Conservation (phyloP, 495 filamentous ascomycete genomes). For the Penicillium pulvis region DNA sequence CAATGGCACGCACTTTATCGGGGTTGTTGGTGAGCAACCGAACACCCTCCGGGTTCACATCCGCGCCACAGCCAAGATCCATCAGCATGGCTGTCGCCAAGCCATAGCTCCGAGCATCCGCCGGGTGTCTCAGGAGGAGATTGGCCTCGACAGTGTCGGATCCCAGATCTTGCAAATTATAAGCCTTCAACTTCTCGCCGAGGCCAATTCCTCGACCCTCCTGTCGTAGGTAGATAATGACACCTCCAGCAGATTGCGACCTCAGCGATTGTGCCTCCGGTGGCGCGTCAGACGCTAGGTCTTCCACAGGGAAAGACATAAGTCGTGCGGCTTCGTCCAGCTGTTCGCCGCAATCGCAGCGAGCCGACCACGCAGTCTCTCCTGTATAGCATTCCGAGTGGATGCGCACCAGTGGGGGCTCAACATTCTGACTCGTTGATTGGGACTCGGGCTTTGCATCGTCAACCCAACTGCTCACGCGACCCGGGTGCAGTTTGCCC, state of each 20-base stretch:
- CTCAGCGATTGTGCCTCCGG: slow-evolving; percentile 42
- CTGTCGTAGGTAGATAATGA: slow-evolving; percentile 93
- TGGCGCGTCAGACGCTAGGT: slow-evolving; percentile 36
- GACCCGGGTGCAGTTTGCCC: slow-evolving; percentile 82
- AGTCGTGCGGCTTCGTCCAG: slow-evolving; percentile 92
- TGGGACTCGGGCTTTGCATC: slow-evolving; percentile 23
- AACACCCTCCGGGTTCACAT: slow-evolving; percentile 64
- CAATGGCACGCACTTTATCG: slow-evolving; percentile 92
- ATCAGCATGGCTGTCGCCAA: slow-evolving; percentile 90
- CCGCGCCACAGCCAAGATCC: slow-evolving; percentile 73
- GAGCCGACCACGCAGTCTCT: slow-evolving; percentile 95
- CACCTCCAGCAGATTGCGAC: slow-evolving; percentile 68
- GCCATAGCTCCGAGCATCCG: slow-evolving; percentile 92
- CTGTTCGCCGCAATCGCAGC: slow-evolving; percentile 98
- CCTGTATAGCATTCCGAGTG: slow-evolving; percentile 99
- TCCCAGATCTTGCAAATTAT: slow-evolving; percentile 94
- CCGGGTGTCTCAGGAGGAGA: slow-evolving; percentile 84
- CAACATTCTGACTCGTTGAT: slow-evolving; percentile 16
- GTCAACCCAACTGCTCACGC: slow-evolving; percentile 67
- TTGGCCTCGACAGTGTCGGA: slow-evolving; percentile 97
- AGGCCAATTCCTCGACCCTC: slow-evolving; percentile 95
- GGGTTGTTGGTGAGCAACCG: slow-evolving; percentile 96
- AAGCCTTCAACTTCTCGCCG: slow-evolving; percentile 94
- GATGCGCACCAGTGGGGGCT: slow-evolving; percentile 80
- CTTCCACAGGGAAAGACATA: slow-evolving; percentile 75